phyloP scores from a whole-genome alignment of 495 filamentous ascomycete species.

The Pseudoneurospora amorphoporcata region DNA sequence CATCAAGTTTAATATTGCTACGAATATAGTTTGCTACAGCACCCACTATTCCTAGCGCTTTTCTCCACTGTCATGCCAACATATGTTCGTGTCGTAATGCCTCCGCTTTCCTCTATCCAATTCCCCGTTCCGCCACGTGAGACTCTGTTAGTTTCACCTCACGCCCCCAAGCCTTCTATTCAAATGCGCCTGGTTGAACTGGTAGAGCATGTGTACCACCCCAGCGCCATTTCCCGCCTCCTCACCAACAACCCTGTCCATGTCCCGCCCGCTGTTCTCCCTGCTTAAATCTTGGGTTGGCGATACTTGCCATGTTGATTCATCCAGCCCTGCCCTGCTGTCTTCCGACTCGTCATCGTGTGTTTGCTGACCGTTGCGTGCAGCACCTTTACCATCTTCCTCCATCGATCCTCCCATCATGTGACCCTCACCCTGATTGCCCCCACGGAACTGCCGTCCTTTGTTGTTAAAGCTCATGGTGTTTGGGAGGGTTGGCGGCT shows the following conservation, averaged over 20 bases:
- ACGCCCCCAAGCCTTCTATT: slow-evolving; percentile 37
- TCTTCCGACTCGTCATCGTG: slow-evolving; percentile 52
- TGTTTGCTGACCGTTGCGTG: slow-evolving; percentile 61
- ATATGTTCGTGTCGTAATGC: background rate
- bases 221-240: slow-evolving; percentile 31
- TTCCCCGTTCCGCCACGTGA: background rate
- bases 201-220: slow-evolving; percentile 78
- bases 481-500: slow-evolving; percentile 45
- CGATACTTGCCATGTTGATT: slow-evolving; percentile 45
- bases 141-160: slow-evolving; percentile 15
- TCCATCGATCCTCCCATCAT: slow-evolving; percentile 41
- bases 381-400: slow-evolving; percentile 49
- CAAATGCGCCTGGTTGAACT: slow-evolving; percentile 79
- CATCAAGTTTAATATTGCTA: background rate
- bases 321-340: slow-evolving; percentile 32
- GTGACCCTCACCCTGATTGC: slow-evolving; percentile 30
- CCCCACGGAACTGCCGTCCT: slow-evolving; percentile 29
- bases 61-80: background rate
- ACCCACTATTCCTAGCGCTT: background rate
- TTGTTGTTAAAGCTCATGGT: slow-evolving; percentile 29
- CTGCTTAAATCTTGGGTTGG: slow-evolving; percentile 29
- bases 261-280: slow-evolving; percentile 27
- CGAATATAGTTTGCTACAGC: background rate
- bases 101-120: background rate
- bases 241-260: slow-evolving; percentile 10